phyloP scores from a whole-genome alignment of 495 filamentous ascomycete genomes.

The Neurospora sp. region DNA sequence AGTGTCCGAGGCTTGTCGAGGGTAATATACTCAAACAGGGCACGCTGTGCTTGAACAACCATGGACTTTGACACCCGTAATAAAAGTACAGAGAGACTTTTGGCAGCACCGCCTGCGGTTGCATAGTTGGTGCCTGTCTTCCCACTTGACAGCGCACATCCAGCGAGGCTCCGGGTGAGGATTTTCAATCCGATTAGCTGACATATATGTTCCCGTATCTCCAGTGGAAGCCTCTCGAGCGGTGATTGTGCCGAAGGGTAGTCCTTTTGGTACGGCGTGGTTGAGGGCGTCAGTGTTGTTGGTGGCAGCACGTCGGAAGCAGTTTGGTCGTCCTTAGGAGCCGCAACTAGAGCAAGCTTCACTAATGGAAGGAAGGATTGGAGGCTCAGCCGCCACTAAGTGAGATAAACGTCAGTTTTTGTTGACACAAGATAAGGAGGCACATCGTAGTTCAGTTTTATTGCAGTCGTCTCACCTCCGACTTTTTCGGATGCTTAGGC shows the following conservation, averaged over 20 bases:
- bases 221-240: neutral
- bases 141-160: neutral
- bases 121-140: neutral
- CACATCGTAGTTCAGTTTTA: neutral
- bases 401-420: neutral
- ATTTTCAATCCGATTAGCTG: neutral
- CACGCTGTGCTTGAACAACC: neutral
- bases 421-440: accelerated
- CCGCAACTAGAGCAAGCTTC: neutral
- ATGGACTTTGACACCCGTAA: neutral
- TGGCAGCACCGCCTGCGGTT: neutral
- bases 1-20: neutral
- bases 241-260: neutral
- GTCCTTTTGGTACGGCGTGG: neutral
- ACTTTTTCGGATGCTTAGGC: neutral
- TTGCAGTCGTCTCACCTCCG: neutral
- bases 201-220: neutral
- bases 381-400: neutral
- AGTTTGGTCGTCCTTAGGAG: neutral
- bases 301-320: neutral
- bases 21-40: neutral
- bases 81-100: neutral
- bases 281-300: neutral
- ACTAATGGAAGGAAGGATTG: neutral
- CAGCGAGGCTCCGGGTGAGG: neutral